phyloP scores from a whole-genome alignment of 2,329 filamentous ascomycete genomes.

The Didymella lethalis region DNA sequence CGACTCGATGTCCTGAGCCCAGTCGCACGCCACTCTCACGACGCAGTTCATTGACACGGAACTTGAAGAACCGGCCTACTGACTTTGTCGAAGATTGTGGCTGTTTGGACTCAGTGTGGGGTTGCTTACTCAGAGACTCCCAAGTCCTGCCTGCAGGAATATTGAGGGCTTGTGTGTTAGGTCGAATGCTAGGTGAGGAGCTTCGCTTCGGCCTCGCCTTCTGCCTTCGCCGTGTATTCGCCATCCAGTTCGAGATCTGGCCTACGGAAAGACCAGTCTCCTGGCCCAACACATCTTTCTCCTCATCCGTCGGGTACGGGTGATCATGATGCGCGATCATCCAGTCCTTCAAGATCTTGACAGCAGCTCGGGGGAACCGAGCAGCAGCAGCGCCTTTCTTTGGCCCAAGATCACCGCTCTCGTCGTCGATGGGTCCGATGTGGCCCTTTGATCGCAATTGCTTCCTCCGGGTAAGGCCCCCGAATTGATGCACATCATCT shows the following conservation, averaged over 20 bases:
- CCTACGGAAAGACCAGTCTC: conserved; percentile 81
- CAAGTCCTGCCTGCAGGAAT: conserved; percentile 72
- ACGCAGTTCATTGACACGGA: conserved; percentile 25
- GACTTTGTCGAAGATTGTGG: conserved; percentile 2
- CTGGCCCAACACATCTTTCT: conserved; percentile 80
- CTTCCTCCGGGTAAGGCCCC: conserved; percentile 50
- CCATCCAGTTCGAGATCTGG: conserved; percentile 92
- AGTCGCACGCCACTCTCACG: conserved; percentile 1
- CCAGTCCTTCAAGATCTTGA: conserved; percentile 86
- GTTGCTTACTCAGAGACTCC: conserved; percentile 51
- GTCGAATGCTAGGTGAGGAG: conserved; percentile 72
- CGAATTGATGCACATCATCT: conserved; percentile 44
- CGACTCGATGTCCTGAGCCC: conserved; percentile 10
- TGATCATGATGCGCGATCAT: conserved; percentile 79
- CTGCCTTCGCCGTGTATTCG: conserved; percentile 83
- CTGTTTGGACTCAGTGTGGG: conserved; percentile 21
- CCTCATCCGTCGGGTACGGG: conserved; percentile 86
- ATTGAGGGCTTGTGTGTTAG: conserved; percentile 71
- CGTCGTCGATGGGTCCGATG: conserved; percentile 47
- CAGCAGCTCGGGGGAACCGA: conserved; percentile 78
- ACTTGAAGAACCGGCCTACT: conserved; percentile 35
- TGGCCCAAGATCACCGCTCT: conserved; percentile 36
- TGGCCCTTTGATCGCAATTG: conserved; percentile 48
- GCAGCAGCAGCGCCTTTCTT: conserved; percentile 48
- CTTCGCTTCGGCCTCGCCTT: conserved; percentile 75